Evolutionary conservation across 768 basidiomycete species (phyloP), one percentile per base, ranked within the genome.

Genomic region (Rubroboletus pulcherrimus): DNA sequence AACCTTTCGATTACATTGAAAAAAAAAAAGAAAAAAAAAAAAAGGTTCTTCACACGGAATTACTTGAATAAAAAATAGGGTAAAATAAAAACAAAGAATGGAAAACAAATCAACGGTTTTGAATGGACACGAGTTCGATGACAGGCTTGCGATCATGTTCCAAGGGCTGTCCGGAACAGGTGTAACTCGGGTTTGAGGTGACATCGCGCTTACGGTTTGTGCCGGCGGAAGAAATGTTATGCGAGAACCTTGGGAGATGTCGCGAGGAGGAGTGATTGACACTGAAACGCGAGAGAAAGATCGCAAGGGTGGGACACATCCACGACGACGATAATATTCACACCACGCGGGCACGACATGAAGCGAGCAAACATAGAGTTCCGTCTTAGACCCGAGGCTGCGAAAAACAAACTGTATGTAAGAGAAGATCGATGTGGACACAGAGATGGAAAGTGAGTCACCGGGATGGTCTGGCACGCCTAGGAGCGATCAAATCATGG

Each of bases 301-400:
- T 58, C 26, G 33, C 48, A 61, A 48, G 59, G 64, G 55, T 63
- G 62, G 55, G 66, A 66, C 54, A 39, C 31, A 49, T 56, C 49
- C 48, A 60, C 19, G 35, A 43, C 34, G 24, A 37, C 57, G 40
- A 59, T 57, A 44, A 64, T 51, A 42, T 50, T 51, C 59, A 61
- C 56, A 57, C 53, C 56, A 60, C 44, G 43, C 55, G 58, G 47
- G 47, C 55, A 53, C 58, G 58, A 67, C 61, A 58, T 67, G 63
- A 62, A 63, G 54, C 57, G 63, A 69, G 45, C 44, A 66, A 54
- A 58, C 44, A 51, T 59, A 63, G 65, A 60, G 62, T 47, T 58
- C 71, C 70, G 69, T 65, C 61, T 62, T 72, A 66, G 66, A 59
- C 57, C 71, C 69, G 65, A 66, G 61, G 56, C 56, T 65, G 56